These are phyloP conservation scores for Pythium scleroteichum DNA, from an alignment of 352 stramenopile genomes.

Conservation along the genomic window DNA sequence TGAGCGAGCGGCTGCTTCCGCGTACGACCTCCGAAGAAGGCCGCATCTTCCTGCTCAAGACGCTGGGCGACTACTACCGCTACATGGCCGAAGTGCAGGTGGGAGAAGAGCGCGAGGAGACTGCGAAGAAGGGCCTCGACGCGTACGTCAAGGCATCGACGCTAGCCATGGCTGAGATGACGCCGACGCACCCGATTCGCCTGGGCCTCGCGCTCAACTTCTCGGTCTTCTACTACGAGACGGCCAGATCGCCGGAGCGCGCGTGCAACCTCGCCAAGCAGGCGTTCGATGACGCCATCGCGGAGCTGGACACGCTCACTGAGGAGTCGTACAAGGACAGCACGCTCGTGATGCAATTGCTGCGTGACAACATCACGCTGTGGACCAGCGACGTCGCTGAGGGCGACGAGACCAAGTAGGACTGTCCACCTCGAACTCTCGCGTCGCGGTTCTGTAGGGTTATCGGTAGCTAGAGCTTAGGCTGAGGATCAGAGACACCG, in stretches of 20 bases:
- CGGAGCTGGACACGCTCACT: constrained; percentile 32
- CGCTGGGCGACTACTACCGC: constrained; percentile 59
- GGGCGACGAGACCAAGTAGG: constrained; percentile 1
- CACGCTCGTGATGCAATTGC: constrained; percentile 37
- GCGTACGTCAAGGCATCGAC: constrained; percentile 13
- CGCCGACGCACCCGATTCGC: constrained; percentile 33
- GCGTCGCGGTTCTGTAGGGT: constrained; percentile 4
- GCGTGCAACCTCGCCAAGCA: constrained; percentile 33
- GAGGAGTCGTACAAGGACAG: constrained; percentile 38
- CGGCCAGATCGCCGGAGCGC: constrained; percentile 25
- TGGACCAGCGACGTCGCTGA: constrained; percentile 27
- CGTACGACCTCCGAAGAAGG: constrained; percentile 90
- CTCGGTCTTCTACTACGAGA: constrained; percentile 39
- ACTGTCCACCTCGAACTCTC: neutral
- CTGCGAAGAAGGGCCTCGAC: constrained; percentile 7
- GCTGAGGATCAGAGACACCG: neutral
- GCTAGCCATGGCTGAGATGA: constrained; percentile 25
- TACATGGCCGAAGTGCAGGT: constrained; percentile 24
- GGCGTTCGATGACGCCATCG: constrained; percentile 40
- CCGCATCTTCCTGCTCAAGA: constrained; percentile 98
- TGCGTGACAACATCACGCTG: constrained; percentile 40
- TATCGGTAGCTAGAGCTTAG: neutral
- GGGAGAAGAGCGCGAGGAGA: constrained; percentile 8
- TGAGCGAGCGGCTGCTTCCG: constrained; percentile 91
- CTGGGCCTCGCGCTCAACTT: constrained; percentile 39